Evolutionary conservation across 2,329 filamentous ascomycete genomes (phyloP), one percentile per base, ranked within the genome.

Genomic region (Alternaria gaisen): DNA sequence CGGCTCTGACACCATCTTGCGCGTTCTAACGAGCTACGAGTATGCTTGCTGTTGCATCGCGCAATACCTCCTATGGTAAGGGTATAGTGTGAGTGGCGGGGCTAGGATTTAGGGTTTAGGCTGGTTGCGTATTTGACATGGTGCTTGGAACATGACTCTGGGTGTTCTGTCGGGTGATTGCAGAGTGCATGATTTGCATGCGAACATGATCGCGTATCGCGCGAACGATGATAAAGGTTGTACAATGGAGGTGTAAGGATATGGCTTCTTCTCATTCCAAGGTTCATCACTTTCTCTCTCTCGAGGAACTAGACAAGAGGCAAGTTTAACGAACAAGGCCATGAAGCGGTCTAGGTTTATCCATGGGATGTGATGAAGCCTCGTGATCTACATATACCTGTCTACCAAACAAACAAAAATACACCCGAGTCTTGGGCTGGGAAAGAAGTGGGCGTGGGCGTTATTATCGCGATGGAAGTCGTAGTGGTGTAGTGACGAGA

Each of bases 1-100:
- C 47, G 55, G 55, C 47, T 53, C 32, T 18, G 24, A 42, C 55
- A 51, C 55, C 28, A 53, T 53, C 30, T 52, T 41, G 54, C 46
- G 38, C 46, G 30, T 48, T n/a, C 30, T 26, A 26, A 26, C 4
- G 48, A 36, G 32, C 28, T 30, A 36, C 32, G 12, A 14, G 12
- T 36, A 36, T 36, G 32, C 12, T 36, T 36, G 32, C 14, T 36
- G 11, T 36, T 12, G n/a, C 36, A 32, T 44, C 12, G 41, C 34
- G 48, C 48, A 24, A 43, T 54, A 10, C 4, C 11, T 36, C 32
- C 32, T 14, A 16, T 16, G 11, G 8, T 14, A 16, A 14, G 32
- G 12, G 32, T 30, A 22, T 48, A 34, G 44, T 16, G 11, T 38
- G 34, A 12, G 46, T 50, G 32, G 46, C 46, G 32, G 46, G 10